Conservation (phyloP, 805 yeast genomes). For the Metschnikowia noctiluminum region DNA sequence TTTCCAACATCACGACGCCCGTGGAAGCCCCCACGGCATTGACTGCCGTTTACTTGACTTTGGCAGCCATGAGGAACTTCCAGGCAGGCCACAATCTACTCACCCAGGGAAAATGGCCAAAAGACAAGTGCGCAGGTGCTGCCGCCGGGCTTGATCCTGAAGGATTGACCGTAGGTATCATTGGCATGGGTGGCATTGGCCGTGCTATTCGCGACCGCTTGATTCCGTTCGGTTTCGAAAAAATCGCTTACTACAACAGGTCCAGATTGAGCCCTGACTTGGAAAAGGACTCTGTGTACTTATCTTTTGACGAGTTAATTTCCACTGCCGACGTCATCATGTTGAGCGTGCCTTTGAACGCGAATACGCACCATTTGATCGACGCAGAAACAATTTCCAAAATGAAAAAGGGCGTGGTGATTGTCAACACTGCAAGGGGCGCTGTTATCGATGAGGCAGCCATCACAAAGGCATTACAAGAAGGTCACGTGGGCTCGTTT, state of each 20-base stretch:
- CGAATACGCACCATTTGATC: conserved; percentile 66
- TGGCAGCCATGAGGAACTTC: conserved; percentile 67
- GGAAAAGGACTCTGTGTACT: conserved; percentile 70
- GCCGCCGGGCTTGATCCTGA: conserved; percentile 72
- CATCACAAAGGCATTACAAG: conserved; percentile 51
- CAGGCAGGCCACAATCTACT: conserved; percentile 55
- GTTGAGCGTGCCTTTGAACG: conserved; percentile 73
- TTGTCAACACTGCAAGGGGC: conserved; percentile 87
- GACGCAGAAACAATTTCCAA: conserved; percentile 55
- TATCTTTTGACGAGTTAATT: conserved; percentile 65
- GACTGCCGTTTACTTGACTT: conserved; percentile 58
- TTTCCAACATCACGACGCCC: conserved; percentile 63
- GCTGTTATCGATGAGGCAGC: conserved; percentile 70
- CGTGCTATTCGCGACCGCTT: conserved; percentile 71
- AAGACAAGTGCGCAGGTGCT: conserved; percentile 44
- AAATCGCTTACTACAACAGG: conserved; percentile 73
- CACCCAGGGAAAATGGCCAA: conserved; percentile 59
- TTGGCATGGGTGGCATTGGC: conserved; percentile 91
- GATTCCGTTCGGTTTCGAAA: conserved; percentile 71
- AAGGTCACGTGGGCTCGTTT: conserved; percentile 62
- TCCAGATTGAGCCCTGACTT: conserved; percentile 52
- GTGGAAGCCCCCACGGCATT: conserved; percentile 74
- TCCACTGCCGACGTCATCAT: conserved; percentile 64
- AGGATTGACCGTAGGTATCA: conserved; percentile 72
- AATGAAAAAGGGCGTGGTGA: conserved; percentile 76